These are phyloP conservation scores for Syzygium syzygioides DNA, from an alignment of 441 rosid species.

Conservation along the genomic window DNA sequence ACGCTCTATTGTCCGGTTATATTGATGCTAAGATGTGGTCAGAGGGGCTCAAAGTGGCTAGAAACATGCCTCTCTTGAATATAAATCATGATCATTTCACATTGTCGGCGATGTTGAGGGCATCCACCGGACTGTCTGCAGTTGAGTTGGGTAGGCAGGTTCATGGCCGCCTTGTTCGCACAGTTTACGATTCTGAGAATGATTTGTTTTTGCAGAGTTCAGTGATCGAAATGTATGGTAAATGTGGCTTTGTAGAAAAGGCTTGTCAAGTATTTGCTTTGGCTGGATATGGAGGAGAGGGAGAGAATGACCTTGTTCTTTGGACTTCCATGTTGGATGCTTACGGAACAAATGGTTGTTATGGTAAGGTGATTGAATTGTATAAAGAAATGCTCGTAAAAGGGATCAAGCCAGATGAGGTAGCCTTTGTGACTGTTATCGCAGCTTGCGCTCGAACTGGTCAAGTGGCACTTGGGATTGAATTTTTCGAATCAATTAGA, in stretches of 20 bases:
- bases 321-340: slow-evolving; percentile 61
- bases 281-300: slow-evolving; percentile 17
- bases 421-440: slow-evolving; percentile 41
- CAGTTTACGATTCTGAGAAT: slow-evolving; percentile 12
- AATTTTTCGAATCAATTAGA: slow-evolving; percentile 40
- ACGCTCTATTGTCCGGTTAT: slow-evolving; percentile 42
- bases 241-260: slow-evolving; percentile 37
- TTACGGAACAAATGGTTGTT: slow-evolving; percentile 25
- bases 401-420: slow-evolving; percentile 41
- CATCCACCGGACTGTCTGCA: slow-evolving; percentile 18
- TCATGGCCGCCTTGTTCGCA: slow-evolving; percentile 23
- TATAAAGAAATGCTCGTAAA: slow-evolving; percentile 33
- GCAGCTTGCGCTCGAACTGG: slow-evolving; percentile 56
- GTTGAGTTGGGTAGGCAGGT: slow-evolving; percentile 42
- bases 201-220: slow-evolving; percentile 49
- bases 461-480: slow-evolving; percentile 36
- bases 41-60: slow-evolving; percentile 26
- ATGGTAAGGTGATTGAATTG: slow-evolving; percentile 18
- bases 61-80: slow-evolving; percentile 33
- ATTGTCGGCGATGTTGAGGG: slow-evolving; percentile 20
- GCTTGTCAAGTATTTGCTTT: slow-evolving; percentile 35
- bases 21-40: slow-evolving; percentile 33
- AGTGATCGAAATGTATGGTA: slow-evolving; percentile 55
- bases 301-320: slow-evolving; percentile 37
- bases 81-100: slow-evolving; percentile 41